Evolutionary conservation across 768 basidiomycete species (phyloP), one percentile per base, ranked within the genome.

Genomic region (Vishniacozyma victoriae): DNA sequence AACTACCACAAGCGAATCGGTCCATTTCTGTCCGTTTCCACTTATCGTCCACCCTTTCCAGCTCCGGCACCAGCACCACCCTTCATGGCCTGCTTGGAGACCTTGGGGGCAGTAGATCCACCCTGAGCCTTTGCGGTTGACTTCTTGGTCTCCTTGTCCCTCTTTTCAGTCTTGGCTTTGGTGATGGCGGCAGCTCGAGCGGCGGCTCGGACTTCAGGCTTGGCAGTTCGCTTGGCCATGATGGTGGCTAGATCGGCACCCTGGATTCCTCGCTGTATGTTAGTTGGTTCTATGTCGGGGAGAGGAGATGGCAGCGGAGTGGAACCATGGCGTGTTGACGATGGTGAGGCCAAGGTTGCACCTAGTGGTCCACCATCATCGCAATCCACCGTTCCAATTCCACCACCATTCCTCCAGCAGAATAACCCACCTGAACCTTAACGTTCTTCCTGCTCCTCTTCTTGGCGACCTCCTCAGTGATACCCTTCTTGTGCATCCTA

Each of bases 381-480:
- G n/a, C n/a, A n/a, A n/a, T n/a, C n/a, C n/a, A n/a, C n/a, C n/a
- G n/a, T n/a, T n/a, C n/a, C n/a, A n/a, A n/a, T n/a, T n/a, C n/a
- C n/a, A n/a, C n/a, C n/a, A 29, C 19, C 33, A 3, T 24, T 33
- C n/a, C 15, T 15, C 25, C 40, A n/a, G n/a, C n/a, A n/a, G 2
- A 5, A 33, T 25, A 13, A 63, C 71, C 26, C 44, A 72, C 71
- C 66, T 70, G 68, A 48, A 89, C 84, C 80, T 97, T 99, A 71
- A 97, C 89, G 57, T 88, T 90, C 75, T 85, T 84, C 76, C 92
- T 87, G 42, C 87, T 86, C 58, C 93, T 86, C 79, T 95, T 96
- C 89, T 97, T 99, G 68, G 91, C 90, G 44, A 92, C 86, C 76
- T 97, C 93, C 77, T 97, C 93, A 42, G 91, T 91, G 74, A 97